Conservation (phyloP, 805 yeast genomes). For the Zygotorulaspora sp. region DNA sequence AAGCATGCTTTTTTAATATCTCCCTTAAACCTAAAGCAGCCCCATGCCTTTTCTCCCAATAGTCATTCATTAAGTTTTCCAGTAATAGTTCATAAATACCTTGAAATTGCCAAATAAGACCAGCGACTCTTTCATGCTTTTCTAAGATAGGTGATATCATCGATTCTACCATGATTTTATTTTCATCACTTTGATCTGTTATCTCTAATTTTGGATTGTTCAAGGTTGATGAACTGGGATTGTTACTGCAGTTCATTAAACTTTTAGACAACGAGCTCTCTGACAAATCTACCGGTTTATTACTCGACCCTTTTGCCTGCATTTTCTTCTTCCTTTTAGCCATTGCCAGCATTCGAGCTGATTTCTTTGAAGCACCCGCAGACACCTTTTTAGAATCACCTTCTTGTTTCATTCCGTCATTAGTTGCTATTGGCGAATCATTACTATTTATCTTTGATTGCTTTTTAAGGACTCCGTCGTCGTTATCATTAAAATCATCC, state of each 20-base stretch:
- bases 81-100: slow-evolving; percentile 81
- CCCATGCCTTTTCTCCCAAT: slow-evolving; percentile 96
- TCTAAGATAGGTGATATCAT: slow-evolving; percentile 64
- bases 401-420: slow-evolving; percentile 3
- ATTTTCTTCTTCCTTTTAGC: slow-evolving; percentile 87
- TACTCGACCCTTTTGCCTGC: slow-evolving; percentile 49
- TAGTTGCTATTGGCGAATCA: background rate
- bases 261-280: slow-evolving; percentile 61
- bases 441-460: slow-evolving; percentile 8
- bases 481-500: slow-evolving; percentile 18
- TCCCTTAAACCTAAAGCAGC: slow-evolving; percentile 91
- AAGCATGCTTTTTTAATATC: slow-evolving; percentile 64
- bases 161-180: slow-evolving; percentile 80
- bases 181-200: slow-evolving; percentile 75
- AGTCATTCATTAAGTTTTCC: slow-evolving; percentile 73
- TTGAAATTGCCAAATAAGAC: slow-evolving; percentile 89
- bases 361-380: slow-evolving; percentile 34
- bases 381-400: slow-evolving; percentile 19
- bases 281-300: slow-evolving; percentile 61
- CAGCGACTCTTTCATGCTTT: slow-evolving; percentile 65
- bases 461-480: slow-evolving; percentile 14
- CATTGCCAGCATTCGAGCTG: slow-evolving; percentile 86
- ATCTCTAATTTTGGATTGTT: slow-evolving; percentile 49
- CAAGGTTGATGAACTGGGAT: slow-evolving; percentile 21
- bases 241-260: slow-evolving; percentile 18